Percentiles rank a stretch among this genome's conserved stretches.
Evolutionary conservation across 2,329 filamentous ascomycete species (phyloP).

Genomic region (Pezicula radicicola): DNA sequence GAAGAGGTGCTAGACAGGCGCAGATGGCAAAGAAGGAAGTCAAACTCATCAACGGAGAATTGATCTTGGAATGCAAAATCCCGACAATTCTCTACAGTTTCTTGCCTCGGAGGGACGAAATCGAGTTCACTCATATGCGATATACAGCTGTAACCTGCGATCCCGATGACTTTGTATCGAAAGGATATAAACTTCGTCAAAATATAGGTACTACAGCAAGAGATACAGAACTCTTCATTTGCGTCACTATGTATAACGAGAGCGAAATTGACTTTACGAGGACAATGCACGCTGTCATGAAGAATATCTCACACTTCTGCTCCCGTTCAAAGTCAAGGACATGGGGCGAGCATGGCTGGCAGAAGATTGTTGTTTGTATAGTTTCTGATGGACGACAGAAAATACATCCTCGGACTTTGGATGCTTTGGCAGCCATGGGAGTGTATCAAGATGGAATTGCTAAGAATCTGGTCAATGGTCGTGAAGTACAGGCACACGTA

Average conservation of each 20-base stretch:
- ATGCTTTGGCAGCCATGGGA: slow-evolving; percentile 93
- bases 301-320: slow-evolving; percentile 97
- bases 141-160: slow-evolving; percentile 99
- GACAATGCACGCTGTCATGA: slow-evolving; percentile 98
- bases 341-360: slow-evolving; percentile 96
- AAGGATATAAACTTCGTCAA: slow-evolving; percentile 90
- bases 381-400: slow-evolving; percentile 92
- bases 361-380: slow-evolving; percentile 98
- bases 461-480: slow-evolving; percentile 96
- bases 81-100: slow-evolving; percentile 98
- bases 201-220: slow-evolving; percentile 79
- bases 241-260: slow-evolving; percentile 99
- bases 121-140: slow-evolving; percentile 98
- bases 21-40: slow-evolving; percentile 94
- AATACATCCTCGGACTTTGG: slow-evolving; percentile 89
- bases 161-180: slow-evolving; percentile 85
- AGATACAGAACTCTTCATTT: slow-evolving; percentile 95
- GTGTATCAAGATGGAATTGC: slow-evolving; percentile 98
- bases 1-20: slow-evolving; percentile 80
- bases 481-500: slow-evolving; percentile 91
- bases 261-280: slow-evolving; percentile 94
- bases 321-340: slow-evolving; percentile 87
- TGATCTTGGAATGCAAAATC: slow-evolving; percentile 98
- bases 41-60: slow-evolving; percentile 92
- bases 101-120: slow-evolving; percentile 84